A percentile compares a stretch with the other conserved stretches of the same genome.
Evolutionary conservation across 140 eudicot genomes (phyloP).

Genomic region (Eryngium alpinum): DNA sequence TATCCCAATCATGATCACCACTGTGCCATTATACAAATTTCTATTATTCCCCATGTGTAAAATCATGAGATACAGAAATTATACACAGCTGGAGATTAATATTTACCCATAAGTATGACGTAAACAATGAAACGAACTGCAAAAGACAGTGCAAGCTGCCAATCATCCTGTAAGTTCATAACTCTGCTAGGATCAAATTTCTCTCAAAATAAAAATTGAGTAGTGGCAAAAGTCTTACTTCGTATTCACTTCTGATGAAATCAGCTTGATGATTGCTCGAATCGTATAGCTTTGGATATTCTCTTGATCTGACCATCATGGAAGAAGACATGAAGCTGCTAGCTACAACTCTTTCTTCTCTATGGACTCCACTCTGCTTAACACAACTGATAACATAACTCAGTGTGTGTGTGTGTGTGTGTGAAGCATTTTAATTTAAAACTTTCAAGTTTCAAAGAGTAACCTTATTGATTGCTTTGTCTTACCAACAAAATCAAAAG

Average conservation of each 20-base stretch:
- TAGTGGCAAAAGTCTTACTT: not conserved
- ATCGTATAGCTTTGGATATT: not conserved
- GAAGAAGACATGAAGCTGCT: not conserved
- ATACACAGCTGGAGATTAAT: too few species aligned
- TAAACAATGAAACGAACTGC: constrained; percentile 2
- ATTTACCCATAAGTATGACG: constrained; percentile 14
- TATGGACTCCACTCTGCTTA: not conserved
- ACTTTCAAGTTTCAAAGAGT: too few species aligned
- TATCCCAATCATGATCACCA: constrained; percentile 14
- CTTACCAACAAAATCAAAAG: too few species aligned
- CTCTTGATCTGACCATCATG: not conserved
- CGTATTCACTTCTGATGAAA: not conserved
- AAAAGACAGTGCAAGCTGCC: not conserved
- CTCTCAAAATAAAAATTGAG: not conserved
- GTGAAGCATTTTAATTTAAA: too few species aligned
- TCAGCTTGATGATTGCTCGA: not conserved
- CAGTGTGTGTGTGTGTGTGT: not conserved
- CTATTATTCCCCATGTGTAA: not conserved
- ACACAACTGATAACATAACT: not conserved
- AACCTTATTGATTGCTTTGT: too few species aligned
- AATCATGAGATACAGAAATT: not conserved
- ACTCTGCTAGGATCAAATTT: not conserved
- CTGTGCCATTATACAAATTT: constrained; percentile 11
- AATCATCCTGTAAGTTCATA: not conserved
- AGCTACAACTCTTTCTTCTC: not conserved